Conservation (phyloP, 352 stramenopile species). For the Phytophthora uliginosa region DNA sequence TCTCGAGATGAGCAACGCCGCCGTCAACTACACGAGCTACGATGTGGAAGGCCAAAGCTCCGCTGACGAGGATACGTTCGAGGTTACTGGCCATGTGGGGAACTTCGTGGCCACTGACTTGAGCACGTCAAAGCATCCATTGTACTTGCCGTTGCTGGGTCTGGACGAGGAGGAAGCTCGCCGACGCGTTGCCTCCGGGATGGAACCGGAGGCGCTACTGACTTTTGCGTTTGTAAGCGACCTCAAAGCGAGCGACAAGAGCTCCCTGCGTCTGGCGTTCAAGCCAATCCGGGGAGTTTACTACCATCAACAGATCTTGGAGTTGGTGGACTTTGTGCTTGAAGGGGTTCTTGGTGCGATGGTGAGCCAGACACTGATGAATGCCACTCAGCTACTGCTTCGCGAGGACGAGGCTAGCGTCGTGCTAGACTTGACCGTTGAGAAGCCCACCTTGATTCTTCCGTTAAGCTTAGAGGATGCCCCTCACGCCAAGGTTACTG, state of each 20-base stretch:
- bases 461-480: conserved; percentile 64
- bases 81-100: conserved; percentile 58
- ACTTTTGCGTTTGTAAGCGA: conserved; percentile 39
- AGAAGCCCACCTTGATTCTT: conserved; percentile 75
- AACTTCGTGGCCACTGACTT: conserved; percentile 84
- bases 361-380: conserved; percentile 75
- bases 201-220: conserved; percentile 29
- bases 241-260: conserved; percentile 43
- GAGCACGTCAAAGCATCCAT: conserved; percentile 70
- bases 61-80: conserved; percentile 34
- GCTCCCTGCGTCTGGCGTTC: conserved; percentile 60
- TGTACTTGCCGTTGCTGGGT: conserved; percentile 78
- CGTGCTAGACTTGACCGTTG: conserved; percentile 58
- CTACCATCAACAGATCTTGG: conserved; percentile 88
- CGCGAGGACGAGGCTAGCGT: conserved; percentile 70
- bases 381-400: conserved; percentile 77
- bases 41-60: conserved; percentile 12
- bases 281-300: conserved; percentile 82
- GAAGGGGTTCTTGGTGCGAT: conserved; percentile 83
- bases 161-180: conserved; percentile 52
- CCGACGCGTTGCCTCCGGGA: conserved; percentile 2
- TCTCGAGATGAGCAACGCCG: conserved; percentile 66
- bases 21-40: conserved; percentile 54
- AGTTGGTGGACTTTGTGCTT: conserved; percentile 86
- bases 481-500: conserved; percentile 69